Evolutionary conservation across 2,329 filamentous ascomycete species (phyloP), one percentile per base, ranked within the genome.

Genomic region (Cordyceps fumosorosea): DNA sequence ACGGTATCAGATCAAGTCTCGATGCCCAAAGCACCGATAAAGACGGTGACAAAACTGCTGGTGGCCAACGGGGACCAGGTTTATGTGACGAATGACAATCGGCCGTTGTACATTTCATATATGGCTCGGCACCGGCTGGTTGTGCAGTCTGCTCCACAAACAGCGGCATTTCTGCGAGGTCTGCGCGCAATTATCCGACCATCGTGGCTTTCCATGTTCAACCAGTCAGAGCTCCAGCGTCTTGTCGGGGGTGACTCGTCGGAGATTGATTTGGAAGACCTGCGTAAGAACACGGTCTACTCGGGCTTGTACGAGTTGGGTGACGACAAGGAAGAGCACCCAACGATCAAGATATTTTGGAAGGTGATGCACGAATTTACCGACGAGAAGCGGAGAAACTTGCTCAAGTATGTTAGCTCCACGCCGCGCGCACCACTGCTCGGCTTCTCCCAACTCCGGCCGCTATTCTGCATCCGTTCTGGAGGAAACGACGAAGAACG

Each of bases 161-260:
- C 93, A 0, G 83, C 86, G 24, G 91, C 92, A 1, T 99, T 99
- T 73, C 82, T 99, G 8, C 86, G 86, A 62, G 95, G 95, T 0
- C 84, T 99, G 1, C 86, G 89, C 24, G 82, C 88, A 66, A 96
- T 99, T 71, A 95, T 99, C 66, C 89, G 93, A 63, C 93, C 93
- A 0, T 85, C 86, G 3, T 99, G 95, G 95, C 83, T 99, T 5
- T 92, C 89, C 69, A 98, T 99, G 95, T 99, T 99, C 80, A 99
- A 99, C 74, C 93, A 97, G 73, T 86, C 86, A 3, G 95, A 99
- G 73, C 83, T 99, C 5, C 95, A 98, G 76, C 95, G 91, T 1
- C 86, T 99, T 6, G 89, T 99, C 18, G 91, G 92, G 59, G 95
- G 95, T 50, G 92, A 96, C 68, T 88, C 87, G 32, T 88, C 88